A percentile compares a stretch with the other conserved stretches of the same genome.
Evolutionary conservation across 179 eudicot genomes (phyloP).

Genomic region (Dionaea muscipula): DNA sequence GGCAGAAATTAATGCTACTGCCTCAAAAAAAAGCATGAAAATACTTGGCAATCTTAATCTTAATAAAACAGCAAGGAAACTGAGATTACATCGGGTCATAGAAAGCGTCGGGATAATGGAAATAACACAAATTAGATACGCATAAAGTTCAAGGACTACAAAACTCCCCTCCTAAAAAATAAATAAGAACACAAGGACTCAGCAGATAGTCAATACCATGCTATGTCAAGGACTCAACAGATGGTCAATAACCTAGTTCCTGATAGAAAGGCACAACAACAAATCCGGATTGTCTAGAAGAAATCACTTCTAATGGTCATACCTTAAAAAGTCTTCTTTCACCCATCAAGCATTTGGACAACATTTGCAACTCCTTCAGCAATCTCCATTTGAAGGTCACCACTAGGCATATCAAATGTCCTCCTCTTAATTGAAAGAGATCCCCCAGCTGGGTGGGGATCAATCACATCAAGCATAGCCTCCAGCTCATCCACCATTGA

Average conservation of each 20-base stretch:
- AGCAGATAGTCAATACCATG: no score
- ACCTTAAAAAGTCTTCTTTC: constrained; percentile 10
- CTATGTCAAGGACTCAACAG: not conserved
- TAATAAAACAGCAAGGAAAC: no score
- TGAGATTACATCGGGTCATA: no score
- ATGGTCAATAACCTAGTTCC: not conserved
- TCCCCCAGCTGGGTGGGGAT: constrained; percentile 64
- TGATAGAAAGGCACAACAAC: not conserved
- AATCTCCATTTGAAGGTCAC: constrained; percentile 55
- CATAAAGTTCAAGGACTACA: no score
- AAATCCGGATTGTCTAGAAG: not conserved
- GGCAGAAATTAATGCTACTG: no score
- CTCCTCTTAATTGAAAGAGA: constrained; percentile 54
- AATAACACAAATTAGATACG: no score
- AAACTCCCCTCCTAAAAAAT: no score
- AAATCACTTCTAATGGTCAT: not conserved
- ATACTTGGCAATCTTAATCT: no score
- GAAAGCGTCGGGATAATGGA: no score
- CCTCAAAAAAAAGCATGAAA: no score
- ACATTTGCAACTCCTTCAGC: constrained; percentile 90
- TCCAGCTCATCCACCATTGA: constrained; percentile 93
- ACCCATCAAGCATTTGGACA: constrained; percentile 62
- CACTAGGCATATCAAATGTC: constrained; percentile 89
- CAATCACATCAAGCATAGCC: constrained; percentile 96
- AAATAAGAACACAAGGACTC: no score